phyloP scores from a whole-genome alignment of 805 yeast species.

The Kuraishia molischiana region DNA sequence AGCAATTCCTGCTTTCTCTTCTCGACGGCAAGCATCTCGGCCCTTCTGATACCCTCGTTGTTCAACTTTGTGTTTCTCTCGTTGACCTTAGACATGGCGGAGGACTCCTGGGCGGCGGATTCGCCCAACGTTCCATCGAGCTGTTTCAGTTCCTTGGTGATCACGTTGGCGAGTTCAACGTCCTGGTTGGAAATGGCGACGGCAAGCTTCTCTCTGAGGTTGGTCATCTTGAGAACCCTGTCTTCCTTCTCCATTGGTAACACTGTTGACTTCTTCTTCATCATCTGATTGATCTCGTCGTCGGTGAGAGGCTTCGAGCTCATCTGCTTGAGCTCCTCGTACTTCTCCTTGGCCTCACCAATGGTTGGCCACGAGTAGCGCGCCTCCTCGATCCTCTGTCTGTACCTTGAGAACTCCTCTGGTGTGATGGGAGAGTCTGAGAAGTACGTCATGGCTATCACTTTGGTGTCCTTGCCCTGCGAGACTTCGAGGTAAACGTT shows the following conservation, averaged over 20 bases:
- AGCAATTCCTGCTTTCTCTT: slow-evolving; percentile 33
- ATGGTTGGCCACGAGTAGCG: slow-evolving; percentile 49
- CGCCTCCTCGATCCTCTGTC: slow-evolving; percentile 47
- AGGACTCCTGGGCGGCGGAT: slow-evolving; percentile 24
- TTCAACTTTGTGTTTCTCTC: slow-evolving; percentile 81
- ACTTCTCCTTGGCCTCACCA: slow-evolving; percentile 57
- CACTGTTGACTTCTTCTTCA: slow-evolving; percentile 58
- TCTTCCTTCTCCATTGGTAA: slow-evolving; percentile 51
- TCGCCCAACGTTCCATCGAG: slow-evolving; percentile 18
- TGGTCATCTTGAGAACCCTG: slow-evolving; percentile 67
- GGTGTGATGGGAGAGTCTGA: slow-evolving; percentile 67
- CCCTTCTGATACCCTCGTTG: slow-evolving; percentile 65
- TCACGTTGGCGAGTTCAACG: slow-evolving; percentile 28
- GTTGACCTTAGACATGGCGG: slow-evolving; percentile 61
- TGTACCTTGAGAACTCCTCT: slow-evolving; percentile 68
- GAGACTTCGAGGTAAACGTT: slow-evolving; percentile 57
- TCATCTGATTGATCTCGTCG: slow-evolving; percentile 68
- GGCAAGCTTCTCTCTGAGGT: slow-evolving; percentile 61
- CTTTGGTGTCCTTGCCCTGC: slow-evolving; percentile 71
- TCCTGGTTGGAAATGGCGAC: slow-evolving; percentile 60
- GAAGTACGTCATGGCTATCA: slow-evolving; percentile 68
- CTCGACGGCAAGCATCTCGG: slow-evolving; percentile 59
- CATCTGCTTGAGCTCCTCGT: slow-evolving; percentile 51
- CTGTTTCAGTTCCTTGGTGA: slow-evolving; percentile 37
- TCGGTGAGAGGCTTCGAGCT: slow-evolving; percentile 59